Evolutionary conservation across 148 eudicot species (phyloP).

Genomic region (Pharnaceum exiguum): DNA sequence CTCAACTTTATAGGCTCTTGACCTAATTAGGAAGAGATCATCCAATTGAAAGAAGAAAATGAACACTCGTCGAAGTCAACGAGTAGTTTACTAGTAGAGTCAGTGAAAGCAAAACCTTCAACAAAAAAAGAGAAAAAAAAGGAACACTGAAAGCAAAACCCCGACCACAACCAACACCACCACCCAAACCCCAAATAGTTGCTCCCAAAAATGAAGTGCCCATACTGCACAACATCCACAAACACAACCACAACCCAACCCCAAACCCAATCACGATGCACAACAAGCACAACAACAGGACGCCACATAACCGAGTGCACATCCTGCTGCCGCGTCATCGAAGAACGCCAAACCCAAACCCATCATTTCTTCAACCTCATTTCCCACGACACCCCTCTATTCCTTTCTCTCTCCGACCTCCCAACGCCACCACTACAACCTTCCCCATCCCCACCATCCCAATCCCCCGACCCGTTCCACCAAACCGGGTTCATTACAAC

Average conservation of each 20-base stretch:
- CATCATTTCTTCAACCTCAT: conserved; percentile 89
- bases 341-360: conserved; percentile 69
- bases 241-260: no score
- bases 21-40: no score
- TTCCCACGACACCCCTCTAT: conserved; percentile 67
- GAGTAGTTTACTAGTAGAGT: no score
- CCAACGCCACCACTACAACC: conserved; percentile 37
- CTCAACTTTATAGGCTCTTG: no score
- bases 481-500: conserved; percentile 90
- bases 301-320: conserved; percentile 69
- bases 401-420: conserved; percentile 86
- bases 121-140: no score
- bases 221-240: conserved; percentile 41
- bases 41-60: no score
- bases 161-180: no score
- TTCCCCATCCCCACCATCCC: conserved; percentile 24
- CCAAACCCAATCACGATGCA: conserved; percentile 42
- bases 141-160: no score
- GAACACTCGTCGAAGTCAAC: no score
- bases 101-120: no score
- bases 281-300: conserved; percentile 50
- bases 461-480: conserved; percentile 60
- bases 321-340: conserved; percentile 74
- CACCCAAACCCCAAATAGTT: no score
- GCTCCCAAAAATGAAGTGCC: conserved; percentile 84